These are phyloP conservation scores for Paecilomyces dactylethromorphus DNA, from an alignment of 2,329 filamentous ascomycete species.

Conservation along the genomic window DNA sequence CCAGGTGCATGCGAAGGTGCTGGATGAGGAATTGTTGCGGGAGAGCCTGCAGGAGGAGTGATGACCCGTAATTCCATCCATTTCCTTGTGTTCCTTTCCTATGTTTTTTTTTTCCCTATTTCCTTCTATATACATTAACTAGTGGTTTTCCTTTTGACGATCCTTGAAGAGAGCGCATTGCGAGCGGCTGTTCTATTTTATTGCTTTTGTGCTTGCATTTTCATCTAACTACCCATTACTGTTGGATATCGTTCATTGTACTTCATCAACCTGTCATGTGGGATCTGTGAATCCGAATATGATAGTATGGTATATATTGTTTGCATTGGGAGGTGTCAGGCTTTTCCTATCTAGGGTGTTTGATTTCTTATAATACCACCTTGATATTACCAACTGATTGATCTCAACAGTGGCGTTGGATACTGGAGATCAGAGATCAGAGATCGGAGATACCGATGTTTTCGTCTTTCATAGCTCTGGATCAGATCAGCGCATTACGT, in stretches of 20 bases:
- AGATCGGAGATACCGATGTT: no score
- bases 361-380: background rate
- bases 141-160: background rate
- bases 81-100: constrained; percentile 1
- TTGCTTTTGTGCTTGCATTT: background rate
- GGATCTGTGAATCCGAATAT: background rate
- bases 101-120: constrained; percentile 1
- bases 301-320: background rate
- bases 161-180: background rate
- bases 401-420: background rate
- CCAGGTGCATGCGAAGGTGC: constrained; percentile 50
- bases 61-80: background rate
- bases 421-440: background rate
- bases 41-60: constrained; percentile 50
- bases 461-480: no score
- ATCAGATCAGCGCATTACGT: no score
- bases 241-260: background rate
- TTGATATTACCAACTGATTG: background rate
- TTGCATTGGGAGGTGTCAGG: background rate
- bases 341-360: background rate
- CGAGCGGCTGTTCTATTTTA: background rate
- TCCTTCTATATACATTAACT: background rate
- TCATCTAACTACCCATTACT: background rate
- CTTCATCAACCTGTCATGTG: background rate
- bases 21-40: constrained; percentile 56